phyloP scores from a whole-genome alignment of 106 monocot genomes.

The Amphibolis antarctica region DNA sequence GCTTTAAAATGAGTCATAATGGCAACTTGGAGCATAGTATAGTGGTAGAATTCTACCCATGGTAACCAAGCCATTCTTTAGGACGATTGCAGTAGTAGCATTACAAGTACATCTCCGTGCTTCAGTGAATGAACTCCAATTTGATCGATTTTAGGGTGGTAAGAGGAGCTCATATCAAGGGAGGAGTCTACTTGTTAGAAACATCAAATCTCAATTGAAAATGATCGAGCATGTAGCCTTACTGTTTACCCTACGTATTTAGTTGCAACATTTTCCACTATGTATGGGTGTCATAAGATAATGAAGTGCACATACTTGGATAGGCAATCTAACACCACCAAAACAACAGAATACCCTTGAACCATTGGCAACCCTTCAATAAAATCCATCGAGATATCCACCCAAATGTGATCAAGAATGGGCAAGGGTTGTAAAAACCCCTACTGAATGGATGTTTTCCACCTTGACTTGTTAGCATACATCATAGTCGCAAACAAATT shows the following conservation, averaged over 20 bases:
- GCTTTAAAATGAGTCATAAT: no score
- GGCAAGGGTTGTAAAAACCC: no score
- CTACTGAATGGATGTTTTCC: no score
- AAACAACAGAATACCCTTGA: not conserved
- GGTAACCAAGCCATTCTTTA: not conserved
- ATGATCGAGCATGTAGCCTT: not conserved
- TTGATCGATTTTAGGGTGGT: no score
- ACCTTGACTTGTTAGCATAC: no score
- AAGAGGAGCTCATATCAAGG: not conserved
- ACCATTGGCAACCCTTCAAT: not conserved
- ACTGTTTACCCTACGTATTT: not conserved
- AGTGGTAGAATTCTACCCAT: not conserved
- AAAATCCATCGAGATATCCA: conserved; percentile 2
- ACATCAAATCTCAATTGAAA: not conserved
- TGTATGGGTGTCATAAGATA: not conserved
- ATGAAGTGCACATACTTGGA: not conserved
- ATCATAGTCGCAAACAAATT: no score
- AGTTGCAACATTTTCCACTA: not conserved
- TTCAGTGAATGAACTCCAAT: not conserved
- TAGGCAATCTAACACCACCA: not conserved
- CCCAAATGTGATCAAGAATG: no score
- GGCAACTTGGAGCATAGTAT: not conserved
- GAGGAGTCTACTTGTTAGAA: not conserved
- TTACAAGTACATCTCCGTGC: not conserved
- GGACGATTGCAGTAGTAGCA: not conserved